A percentile compares a stretch with the other conserved stretches of the same genome.
Conservation (phyloP, 2,329 filamentous ascomycete genomes). For the Fusarium chaquense region DNA sequence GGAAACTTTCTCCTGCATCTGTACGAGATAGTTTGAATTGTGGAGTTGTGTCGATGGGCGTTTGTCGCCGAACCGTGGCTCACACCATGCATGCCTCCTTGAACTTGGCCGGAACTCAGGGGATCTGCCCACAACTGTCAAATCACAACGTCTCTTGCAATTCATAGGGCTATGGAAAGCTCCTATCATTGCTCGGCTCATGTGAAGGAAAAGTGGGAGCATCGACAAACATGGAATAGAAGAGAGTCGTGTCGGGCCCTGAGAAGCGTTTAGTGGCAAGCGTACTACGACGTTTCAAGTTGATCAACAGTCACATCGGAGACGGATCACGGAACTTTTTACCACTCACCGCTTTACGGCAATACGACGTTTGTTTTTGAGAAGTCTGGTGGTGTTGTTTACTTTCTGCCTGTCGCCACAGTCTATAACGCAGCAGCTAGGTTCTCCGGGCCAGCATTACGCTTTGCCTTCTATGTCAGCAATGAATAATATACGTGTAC, state of each 20-base stretch:
- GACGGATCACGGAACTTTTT: constrained; percentile 28
- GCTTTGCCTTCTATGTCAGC: constrained; percentile 18
- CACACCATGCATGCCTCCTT: neutral
- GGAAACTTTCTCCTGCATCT: constrained; percentile 13
- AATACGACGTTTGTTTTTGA: constrained; percentile 26
- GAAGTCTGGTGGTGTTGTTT: neutral
- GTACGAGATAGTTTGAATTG: constrained; percentile 7
- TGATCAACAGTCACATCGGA: constrained; percentile 28
- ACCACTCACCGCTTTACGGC: constrained; percentile 29
- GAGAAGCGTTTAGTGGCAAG: constrained; percentile 16
- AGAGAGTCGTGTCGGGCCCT: constrained; percentile 9
- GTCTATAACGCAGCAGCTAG: constrained; percentile 4
- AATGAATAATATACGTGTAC: constrained; percentile 13
- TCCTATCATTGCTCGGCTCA: constrained; percentile 4
- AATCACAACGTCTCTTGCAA: neutral
- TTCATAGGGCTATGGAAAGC: constrained; percentile 7
- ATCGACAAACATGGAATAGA: constrained; percentile 7
- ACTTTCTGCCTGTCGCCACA: constrained; percentile 13
- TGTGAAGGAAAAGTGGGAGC: neutral
- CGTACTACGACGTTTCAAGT: constrained; percentile 17
- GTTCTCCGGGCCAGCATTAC: constrained; percentile 5
- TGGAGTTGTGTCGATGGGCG: constrained; percentile 12
- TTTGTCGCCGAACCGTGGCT: constrained; percentile 1
- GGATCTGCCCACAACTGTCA: neutral
- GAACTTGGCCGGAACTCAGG: constrained; percentile 13